phyloP scores from a whole-genome alignment of 2,329 filamentous ascomycete genomes.

The Cytospora piceicola region DNA sequence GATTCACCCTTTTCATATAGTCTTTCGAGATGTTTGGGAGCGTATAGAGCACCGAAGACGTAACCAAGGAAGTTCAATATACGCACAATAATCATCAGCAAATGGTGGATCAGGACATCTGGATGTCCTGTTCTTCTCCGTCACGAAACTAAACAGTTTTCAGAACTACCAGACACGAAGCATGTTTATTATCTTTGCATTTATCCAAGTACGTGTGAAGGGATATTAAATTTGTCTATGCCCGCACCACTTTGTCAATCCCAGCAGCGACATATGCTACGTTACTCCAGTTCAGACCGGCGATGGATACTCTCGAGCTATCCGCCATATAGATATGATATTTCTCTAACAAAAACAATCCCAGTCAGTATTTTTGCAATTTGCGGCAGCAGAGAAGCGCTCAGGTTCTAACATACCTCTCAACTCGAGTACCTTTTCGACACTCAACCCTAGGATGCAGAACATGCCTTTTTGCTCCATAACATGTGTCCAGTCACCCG shows the following conservation, averaged over 20 bases:
- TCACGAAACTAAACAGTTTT: neutral
- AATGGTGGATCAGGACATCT: too few relatives aligned
- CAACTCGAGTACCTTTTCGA: constrained; percentile 47
- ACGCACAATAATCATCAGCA: too few relatives aligned
- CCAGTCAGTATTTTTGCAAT: constrained; percentile 19
- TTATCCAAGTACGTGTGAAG: too few relatives aligned
- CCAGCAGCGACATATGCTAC: constrained; percentile 39
- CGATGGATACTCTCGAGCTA: constrained; percentile 44
- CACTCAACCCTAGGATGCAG: constrained; percentile 51
- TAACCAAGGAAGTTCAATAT: too few relatives aligned
- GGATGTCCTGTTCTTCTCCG: too few relatives aligned
- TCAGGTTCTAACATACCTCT: constrained; percentile 35
- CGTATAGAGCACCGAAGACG: too few relatives aligned
- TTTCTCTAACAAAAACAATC: constrained; percentile 33
- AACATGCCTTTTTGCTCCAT: constrained; percentile 46
- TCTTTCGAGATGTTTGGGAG: too few relatives aligned
- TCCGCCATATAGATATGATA: constrained; percentile 46
- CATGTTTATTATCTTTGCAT: too few relatives aligned
- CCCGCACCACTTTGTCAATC: constrained; percentile 20
- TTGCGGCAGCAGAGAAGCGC: neutral
- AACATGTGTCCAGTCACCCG: constrained; percentile 44
- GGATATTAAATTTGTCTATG: too few relatives aligned
- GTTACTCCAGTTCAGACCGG: constrained; percentile 44
- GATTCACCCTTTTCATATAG: too few relatives aligned
- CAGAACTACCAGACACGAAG: too few relatives aligned